Base-by-base conservation (phyloP, 2,329 filamentous ascomycete genomes). In the Arthrinium phaeospermum region DNA sequence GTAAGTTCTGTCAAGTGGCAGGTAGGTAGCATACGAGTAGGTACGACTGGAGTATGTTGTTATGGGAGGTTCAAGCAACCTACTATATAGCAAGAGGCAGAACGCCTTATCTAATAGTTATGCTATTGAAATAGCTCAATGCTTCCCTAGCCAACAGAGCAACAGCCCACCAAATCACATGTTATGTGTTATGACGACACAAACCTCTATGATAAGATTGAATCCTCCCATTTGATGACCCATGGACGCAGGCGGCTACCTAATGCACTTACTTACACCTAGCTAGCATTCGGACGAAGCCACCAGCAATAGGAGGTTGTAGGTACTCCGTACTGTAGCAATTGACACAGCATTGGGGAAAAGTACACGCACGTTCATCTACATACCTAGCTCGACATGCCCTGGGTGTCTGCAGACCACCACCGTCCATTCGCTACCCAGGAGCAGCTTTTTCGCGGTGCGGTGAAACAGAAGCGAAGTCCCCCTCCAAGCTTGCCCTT, bases 151-250 rank as follows among this genome's bases (percentile, higher is more conserved):
- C 57, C 19, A 64, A 41, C 34, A 41, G 8, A 61, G 10, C 22
- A 51, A 41, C 57, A 64, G 19, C 57, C 57, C 57, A 64, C 57
- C 57, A 5, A 34, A 64, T 64, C 57, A 64, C 57, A 64, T 64
- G 57, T 64, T 64, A 41, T 64, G 57, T 64, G 57, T 64, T 64
- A 64, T 64, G 57, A 64, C 57, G 57, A 64, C 57, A 64, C 34
- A 14, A 41, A 41, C 22, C 34, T 14, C 19, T n/a, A 7, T 8
- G 57, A 64, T 64, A 64, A 64, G 34, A 64, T 41, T 10, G 16
- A 41, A n/a, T n/a, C 57, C 3, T 61, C 57, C 57, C 57, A 64
- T 64, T 64, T 41, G 57, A 34, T 14, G 14, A 22, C 53, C 27
- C 34, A 34, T 10, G 5, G 27, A 34, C 24, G 51, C n/a, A 13